Conservation (phyloP, 164 flowering plant species). For the Vitis cinerea region DNA sequence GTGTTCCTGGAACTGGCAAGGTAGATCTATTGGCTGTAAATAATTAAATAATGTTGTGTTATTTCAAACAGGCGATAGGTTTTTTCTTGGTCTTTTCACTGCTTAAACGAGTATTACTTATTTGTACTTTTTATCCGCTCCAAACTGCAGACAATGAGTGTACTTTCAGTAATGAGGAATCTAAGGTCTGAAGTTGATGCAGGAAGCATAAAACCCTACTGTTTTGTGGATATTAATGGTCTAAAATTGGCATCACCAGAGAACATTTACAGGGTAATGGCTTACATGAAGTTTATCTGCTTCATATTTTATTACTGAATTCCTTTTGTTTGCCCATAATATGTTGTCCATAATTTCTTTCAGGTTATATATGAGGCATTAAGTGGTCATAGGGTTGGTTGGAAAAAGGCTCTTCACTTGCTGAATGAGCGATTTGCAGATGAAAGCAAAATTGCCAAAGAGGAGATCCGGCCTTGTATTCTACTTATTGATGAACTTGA, state of each 20-base stretch:
- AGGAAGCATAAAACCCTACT: conserved; percentile 68
- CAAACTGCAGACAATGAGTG: conserved; percentile 91
- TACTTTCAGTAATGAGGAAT: conserved; percentile 81
- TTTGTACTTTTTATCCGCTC: conserved; percentile 6
- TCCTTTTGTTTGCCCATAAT: neutral
- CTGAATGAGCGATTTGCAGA: conserved; percentile 82
- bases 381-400: conserved; percentile 84
- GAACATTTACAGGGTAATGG: conserved; percentile 77
- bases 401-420: conserved; percentile 89
- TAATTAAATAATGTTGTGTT: neutral
- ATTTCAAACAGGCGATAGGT: neutral
- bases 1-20: conserved; percentile 99
- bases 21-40: conserved; percentile 28
- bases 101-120: conserved; percentile 8
- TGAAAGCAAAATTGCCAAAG: conserved; percentile 47
- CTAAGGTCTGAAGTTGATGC: conserved; percentile 81
- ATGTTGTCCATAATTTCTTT: conserved; percentile 5
- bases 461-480: conserved; percentile 71
- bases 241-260: conserved; percentile 91
- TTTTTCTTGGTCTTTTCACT: neutral
- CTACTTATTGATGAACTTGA: conserved; percentile 97
- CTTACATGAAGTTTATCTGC: neutral
- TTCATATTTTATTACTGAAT: neutral
- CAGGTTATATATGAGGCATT: conserved; percentile 94
- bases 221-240: conserved; percentile 91